Base-by-base conservation (phyloP, 2,329 filamentous ascomycete species). In the Ophiocordyceps camponoti-leonardi region DNA sequence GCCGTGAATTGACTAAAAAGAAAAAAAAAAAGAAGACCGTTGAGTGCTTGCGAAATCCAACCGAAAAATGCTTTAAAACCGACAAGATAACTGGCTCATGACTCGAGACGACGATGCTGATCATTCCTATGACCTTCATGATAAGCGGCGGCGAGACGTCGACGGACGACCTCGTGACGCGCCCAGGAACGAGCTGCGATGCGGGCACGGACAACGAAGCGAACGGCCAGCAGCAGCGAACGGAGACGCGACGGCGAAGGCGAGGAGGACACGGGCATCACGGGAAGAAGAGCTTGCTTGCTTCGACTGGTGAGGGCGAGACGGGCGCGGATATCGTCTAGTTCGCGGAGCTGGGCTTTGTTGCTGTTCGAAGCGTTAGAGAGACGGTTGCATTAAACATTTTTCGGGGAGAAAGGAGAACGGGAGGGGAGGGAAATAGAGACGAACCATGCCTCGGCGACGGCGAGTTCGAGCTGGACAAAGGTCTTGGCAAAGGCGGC, bases 391-490 rank as follows among this genome's bases (percentile, higher is more conserved):
- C n/a, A n/a, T n/a, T n/a, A n/a, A n/a, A n/a, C n/a, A n/a, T n/a
- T n/a, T n/a, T n/a, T n/a, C n/a, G n/a, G n/a, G n/a, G n/a, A n/a
- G n/a, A n/a, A n/a, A n/a, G n/a, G n/a, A n/a, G n/a, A n/a, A n/a
- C n/a, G n/a, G n/a, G n/a, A 23, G 22, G 22, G 22, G 47, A 43
- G 48, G 48, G 52, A 20, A 39, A 35, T 13, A 20, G 26, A 1
- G 40, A 81, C 85, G 54, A 80, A 95, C 90, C 88, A 96, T 66
- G 86, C 81, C 57, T 86, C 82, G 55, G 86, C 87, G 55, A 94
- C 77, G 54, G 87, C 79, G 45, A 93, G 77, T 62, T 86, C 79
- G 60, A 86, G 70, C 55, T 80, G 64, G 64, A 95, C 77, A 61
- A 86, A 88, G 52, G 75, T 78, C 72, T 98, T 98, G 51, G 86